phyloP scores from a whole-genome alignment of 495 filamentous ascomycete genomes.

The Xylaria bambusicola region DNA sequence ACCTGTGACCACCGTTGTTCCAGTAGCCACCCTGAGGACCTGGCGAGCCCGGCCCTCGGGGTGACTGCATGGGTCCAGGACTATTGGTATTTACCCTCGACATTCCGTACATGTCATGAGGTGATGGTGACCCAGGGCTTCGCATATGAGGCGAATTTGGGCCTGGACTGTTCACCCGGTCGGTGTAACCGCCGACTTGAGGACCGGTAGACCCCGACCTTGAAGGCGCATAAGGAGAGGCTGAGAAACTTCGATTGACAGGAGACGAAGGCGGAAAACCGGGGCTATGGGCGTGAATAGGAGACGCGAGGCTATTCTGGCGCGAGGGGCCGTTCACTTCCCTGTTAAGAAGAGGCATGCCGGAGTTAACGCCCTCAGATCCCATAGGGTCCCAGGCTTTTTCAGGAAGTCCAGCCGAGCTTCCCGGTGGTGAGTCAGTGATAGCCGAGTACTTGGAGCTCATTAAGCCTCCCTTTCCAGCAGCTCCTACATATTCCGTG shows the following conservation, averaged over 20 bases:
- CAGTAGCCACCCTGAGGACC: constrained; percentile 18
- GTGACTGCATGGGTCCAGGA: constrained; percentile 18
- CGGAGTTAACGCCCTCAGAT: constrained; percentile 30
- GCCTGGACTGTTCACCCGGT: constrained; percentile 26
- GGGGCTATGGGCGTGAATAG: constrained; percentile 30
- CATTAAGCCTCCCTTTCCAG: constrained; percentile 31
- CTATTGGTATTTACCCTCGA: constrained; percentile 24
- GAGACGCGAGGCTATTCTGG: constrained; percentile 23
- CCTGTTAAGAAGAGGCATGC: constrained; percentile 18
- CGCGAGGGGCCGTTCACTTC: constrained; percentile 14
- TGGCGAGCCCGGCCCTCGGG: constrained; percentile 22
- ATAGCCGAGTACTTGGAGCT: constrained; percentile 41
- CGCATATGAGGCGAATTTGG: not conserved
- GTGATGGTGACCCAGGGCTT: constrained; percentile 4
- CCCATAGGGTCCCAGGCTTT: constrained; percentile 33
- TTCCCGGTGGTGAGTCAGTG: constrained; percentile 36
- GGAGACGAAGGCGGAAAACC: constrained; percentile 28
- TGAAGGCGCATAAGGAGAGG: constrained; percentile 28
- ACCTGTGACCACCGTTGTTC: constrained; percentile 5
- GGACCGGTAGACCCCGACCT: constrained; percentile 33
- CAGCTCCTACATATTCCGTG: constrained; percentile 41
- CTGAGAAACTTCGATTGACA: constrained; percentile 35
- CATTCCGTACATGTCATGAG: constrained; percentile 21
- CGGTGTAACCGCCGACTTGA: constrained; percentile 24
- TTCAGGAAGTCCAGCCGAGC: constrained; percentile 26